phyloP scores from a whole-genome alignment of 129 eudicot genomes.

The sunflower (Helianthus annuus) region HanXRQr2.0-SUNRISE NC_035435.2:152407864-152408363 shows the following conservation, averaged over 20 bases:
- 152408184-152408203: constrained; percentile 44
- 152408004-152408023: neutral
- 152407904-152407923: constrained; percentile 27
- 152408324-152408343: constrained; percentile 29
- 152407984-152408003: constrained; percentile 24
- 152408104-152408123: constrained; percentile 14
- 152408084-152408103: neutral
- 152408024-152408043: neutral
- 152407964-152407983: constrained; percentile 64
- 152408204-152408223: neutral
- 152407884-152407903: neutral
- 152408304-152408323: constrained; percentile 28
- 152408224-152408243: constrained; percentile 22
- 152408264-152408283: constrained; percentile 41
- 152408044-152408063: neutral
- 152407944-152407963: constrained; percentile 33
- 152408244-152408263: constrained; percentile 50
- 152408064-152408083: constrained; percentile 26
- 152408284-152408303: constrained; percentile 9
- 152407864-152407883: constrained; percentile 28
- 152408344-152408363: constrained; percentile 27
- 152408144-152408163: constrained; percentile 9
- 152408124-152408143: constrained; percentile 25
- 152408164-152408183: constrained; percentile 39
- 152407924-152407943: constrained; percentile 38